Base-by-base conservation (phyloP, 495 filamentous ascomycete genomes). In the Penicillium simplicissimum region DNA sequence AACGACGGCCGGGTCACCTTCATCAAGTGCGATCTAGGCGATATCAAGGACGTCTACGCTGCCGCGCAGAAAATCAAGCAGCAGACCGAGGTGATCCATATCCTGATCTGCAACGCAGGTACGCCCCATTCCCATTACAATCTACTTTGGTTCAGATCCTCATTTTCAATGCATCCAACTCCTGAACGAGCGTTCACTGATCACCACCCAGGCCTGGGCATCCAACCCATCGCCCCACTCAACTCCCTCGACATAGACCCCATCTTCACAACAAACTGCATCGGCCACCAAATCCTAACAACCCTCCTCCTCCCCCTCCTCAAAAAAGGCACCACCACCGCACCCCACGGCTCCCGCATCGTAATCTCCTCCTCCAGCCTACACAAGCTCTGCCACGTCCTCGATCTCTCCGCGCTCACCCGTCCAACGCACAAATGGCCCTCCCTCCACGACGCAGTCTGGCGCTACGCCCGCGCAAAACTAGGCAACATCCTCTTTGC, bases 401-500 rank as follows among this genome's bases (percentile, higher is more conserved):
- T 76, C 8, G 47, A 68, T 23, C 57, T 77, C 5, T 35, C 70
- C 36, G 52, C 61, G 15, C 45, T 79, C 9, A 73, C 57, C 3
- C 69, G 71, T 1, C 65, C 67, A 10, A 51, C 60, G 1, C 42
- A 48, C 15, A 66, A 63, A 36, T 63, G 57, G 52, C 59, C 62
- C 17, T 43, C 61, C 14, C 23, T 62, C 2, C 48, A 60, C 31
- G 69, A 75, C 62, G 56, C 55, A 1, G 35, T 68, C 14, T 72
- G 71, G 66, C 71, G 79, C 6, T 82, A 82, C 60, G 74, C 58
- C 4, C 69, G 76, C 11, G 71, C 71, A 37, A 81, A 82, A 57
- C 63, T 82, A 10, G 76, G 77, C 15, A 78, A 80, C 38, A 69
- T 81, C 17, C 72, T 82, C 23, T 79, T 79, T 59, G 64, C 74